These are phyloP conservation scores for Sugiyamaella lignohabitans DNA, from an alignment of 805 yeast genomes.

Conservation along the genomic window DNA sequence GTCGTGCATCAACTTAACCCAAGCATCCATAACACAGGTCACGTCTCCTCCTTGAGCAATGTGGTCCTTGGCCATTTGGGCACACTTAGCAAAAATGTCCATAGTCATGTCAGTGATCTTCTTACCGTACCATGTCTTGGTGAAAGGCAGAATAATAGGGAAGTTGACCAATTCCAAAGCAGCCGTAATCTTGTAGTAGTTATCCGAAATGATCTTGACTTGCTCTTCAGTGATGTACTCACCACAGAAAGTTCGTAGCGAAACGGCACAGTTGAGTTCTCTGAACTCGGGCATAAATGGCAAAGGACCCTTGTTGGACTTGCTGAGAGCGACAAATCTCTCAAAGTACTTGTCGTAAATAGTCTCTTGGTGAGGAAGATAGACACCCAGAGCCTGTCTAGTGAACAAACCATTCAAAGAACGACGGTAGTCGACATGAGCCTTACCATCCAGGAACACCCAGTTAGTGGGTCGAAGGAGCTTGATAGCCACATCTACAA, in stretches of 20 bases:
- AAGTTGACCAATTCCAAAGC: conserved; percentile 96
- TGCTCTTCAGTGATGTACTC: conserved; percentile 89
- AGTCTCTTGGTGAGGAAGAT: conserved; percentile 77
- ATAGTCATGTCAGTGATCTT: conserved; percentile 88
- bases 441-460: conserved; percentile 97
- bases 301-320: conserved; percentile 50
- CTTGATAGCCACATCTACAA: conserved; percentile 93
- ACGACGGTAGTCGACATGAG: conserved; percentile 87
- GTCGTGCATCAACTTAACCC: conserved; percentile 82
- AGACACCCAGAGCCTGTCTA: conserved; percentile 70
- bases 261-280: conserved; percentile 91
- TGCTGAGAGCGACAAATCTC: conserved; percentile 50
- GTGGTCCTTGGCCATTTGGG: conserved; percentile 76
- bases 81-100: conserved; percentile 85
- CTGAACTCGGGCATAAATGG: conserved; percentile 90
- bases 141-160: conserved; percentile 92
- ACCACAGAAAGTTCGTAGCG: conserved; percentile 93
- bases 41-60: conserved; percentile 74
- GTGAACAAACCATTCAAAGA: conserved; percentile 87
- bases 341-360: conserved; percentile 79
- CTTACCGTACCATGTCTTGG: conserved; percentile 98
- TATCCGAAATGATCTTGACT: conserved; percentile 81
- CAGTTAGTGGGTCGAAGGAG: conserved; percentile 92
- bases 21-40: conserved; percentile 88
- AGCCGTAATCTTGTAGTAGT: conserved; percentile 86